Evolutionary conservation across 2,329 filamentous ascomycete species (phyloP), one percentile per base, ranked within the genome.

Genomic region (Colletotrichum sojae): DNA sequence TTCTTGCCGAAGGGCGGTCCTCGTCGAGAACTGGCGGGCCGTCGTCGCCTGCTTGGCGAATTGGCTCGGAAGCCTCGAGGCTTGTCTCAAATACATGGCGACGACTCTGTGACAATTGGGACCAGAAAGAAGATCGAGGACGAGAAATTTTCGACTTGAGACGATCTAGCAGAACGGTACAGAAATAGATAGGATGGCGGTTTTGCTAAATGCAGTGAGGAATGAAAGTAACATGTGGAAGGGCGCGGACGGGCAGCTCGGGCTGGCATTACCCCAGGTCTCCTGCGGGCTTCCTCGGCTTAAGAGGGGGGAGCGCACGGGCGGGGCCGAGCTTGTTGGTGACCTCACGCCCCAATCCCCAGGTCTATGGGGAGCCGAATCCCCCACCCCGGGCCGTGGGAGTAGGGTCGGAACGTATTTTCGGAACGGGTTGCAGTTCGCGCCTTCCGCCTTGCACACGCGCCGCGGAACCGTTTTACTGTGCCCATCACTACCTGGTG

Each of bases 1-100:
- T 78, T 97, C 92, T 81, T 91, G 84, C 70, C 80, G 81, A 43
- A 84, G 76, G n/a, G 79, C 74, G 48, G 80, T 69, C 59, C 79
- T 77, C 15, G 80, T 82, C 43, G 86, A 86, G 74, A 89, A 88
- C 60, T 78, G 78, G 60, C 86, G 83, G 59, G 78, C 75, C 39
- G 81, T 72, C 76, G 81, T n/a, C 40, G 40, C 77, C 78, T 83
- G 81, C 73, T 78, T 76, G 57, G 77, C 77, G n/a, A 82, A 71
- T 70, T 79, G 79, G 71, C 77, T 74, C 53, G 78, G 72, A 59
- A 80, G 73, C 69, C 77, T 75, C 64, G 78, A 75, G 49, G 80
- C 76, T 74, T 80, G 80, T 71, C 76, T 69, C 25, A 72, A 66
- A 58, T 75, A 69, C 79, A 80, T 81, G 58, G 56, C 74, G 71